phyloP scores from a whole-genome alignment of 2,329 filamentous ascomycete species.

The Fusarium siculi region DNA sequence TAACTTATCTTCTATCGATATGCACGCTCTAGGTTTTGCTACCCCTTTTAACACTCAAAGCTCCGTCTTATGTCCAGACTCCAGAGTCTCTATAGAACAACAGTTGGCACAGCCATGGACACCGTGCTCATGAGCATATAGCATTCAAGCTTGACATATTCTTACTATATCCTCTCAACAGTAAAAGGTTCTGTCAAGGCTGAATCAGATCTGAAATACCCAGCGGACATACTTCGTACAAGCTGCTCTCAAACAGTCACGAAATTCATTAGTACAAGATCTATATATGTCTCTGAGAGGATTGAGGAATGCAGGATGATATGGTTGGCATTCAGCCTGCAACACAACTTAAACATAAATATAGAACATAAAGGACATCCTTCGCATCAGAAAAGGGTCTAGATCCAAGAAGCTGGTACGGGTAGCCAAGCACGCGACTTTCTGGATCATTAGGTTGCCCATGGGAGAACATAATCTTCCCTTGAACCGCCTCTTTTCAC shows the following conservation, averaged over 20 bases:
- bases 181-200: not conserved
- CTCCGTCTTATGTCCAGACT: not conserved
- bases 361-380: not conserved
- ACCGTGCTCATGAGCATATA: not conserved
- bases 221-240: not conserved
- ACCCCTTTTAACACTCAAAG: too few species aligned
- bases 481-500: not conserved
- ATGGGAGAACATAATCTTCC: not conserved
- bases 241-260: not conserved
- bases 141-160: not conserved
- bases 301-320: not conserved
- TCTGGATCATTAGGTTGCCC: not conserved
- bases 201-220: not conserved
- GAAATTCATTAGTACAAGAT: not conserved
- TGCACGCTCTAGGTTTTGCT: too few species aligned
- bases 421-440: not conserved
- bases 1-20: too few species aligned
- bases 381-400: not conserved
- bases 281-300: not conserved
- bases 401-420: not conserved
- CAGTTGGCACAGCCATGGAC: not conserved
- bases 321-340: not conserved
- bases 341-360: not conserved
- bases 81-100: too few species aligned
- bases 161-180: not conserved